Evolutionary conservation across 2,329 filamentous ascomycete species (phyloP).

Genomic region (Diplocarpon mali): DNA sequence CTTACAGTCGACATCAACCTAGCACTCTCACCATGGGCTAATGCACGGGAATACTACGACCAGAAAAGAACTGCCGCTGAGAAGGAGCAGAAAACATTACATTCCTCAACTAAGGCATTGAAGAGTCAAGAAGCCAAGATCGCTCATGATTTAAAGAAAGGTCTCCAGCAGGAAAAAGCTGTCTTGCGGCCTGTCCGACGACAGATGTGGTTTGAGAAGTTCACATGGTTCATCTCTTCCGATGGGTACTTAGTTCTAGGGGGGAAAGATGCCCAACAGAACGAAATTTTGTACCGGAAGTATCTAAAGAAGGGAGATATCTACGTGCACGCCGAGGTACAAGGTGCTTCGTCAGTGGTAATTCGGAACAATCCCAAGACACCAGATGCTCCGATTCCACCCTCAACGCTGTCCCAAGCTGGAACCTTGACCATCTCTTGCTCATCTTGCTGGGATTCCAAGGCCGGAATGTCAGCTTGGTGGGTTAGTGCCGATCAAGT

Average conservation of each 20-base stretch:
- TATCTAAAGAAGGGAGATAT: slow-evolving; percentile 83
- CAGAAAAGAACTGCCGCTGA: slow-evolving; percentile 73
- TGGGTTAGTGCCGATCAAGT: slow-evolving; percentile 91
- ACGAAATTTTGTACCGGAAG: slow-evolving; percentile 80
- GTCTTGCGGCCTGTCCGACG: slow-evolving; percentile 72
- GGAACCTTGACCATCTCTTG: slow-evolving; percentile 75
- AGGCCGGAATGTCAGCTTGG: slow-evolving; percentile 90
- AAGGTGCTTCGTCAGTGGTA: slow-evolving; percentile 73
- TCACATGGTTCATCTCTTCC: slow-evolving; percentile 87
- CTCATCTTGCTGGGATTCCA: slow-evolving; percentile 89
- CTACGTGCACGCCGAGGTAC: slow-evolving; percentile 82
- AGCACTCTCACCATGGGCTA: slow-evolving; percentile 70
- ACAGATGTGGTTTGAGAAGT: slow-evolving; percentile 95
- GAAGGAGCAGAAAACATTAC: slow-evolving; percentile 78
- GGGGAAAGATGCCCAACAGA: slow-evolving; percentile 80
- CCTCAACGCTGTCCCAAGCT: slow-evolving; percentile 82
- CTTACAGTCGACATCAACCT: slow-evolving; percentile 80
- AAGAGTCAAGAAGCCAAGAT: slow-evolving; percentile 90
- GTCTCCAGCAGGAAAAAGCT: slow-evolving; percentile 84
- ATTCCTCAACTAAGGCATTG: slow-evolving; percentile 71
- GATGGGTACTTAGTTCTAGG: slow-evolving; percentile 89
- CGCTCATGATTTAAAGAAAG: slow-evolving; percentile 71
- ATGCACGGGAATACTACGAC: slow-evolving; percentile 85
- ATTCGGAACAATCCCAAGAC: slow-evolving; percentile 78
- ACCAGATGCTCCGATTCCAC: slow-evolving; percentile 77